phyloP scores from a whole-genome alignment of 164 flowering plant species.

The Umbellularia californica region DNA sequence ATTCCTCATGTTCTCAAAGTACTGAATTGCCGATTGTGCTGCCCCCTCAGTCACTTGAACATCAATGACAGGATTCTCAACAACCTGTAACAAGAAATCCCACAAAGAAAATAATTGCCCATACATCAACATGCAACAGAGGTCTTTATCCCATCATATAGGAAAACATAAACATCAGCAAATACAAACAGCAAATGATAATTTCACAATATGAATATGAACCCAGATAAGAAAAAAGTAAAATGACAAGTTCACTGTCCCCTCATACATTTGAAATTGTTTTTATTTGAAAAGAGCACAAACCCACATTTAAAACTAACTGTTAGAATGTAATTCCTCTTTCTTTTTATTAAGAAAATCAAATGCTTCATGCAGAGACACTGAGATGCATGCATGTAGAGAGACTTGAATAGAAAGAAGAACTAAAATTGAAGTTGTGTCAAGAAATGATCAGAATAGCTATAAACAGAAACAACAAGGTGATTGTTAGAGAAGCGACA shows the following conservation, averaged over 20 bases:
- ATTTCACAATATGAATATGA: background rate
- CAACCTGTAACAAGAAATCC: constrained; percentile 43
- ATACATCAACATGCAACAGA: background rate
- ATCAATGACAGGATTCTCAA: constrained; percentile 58
- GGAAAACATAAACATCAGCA: background rate
- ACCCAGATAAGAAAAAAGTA: background rate
- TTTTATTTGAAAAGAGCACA: background rate
- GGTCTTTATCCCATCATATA: background rate
- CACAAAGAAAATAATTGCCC: background rate
- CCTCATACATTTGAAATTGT: background rate
- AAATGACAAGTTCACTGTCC: background rate
- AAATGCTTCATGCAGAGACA: background rate
- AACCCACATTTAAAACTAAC: background rate
- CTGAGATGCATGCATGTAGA: background rate
- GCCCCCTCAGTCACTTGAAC: constrained; percentile 65
- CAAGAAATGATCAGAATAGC: background rate
- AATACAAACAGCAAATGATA: background rate
- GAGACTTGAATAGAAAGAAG: background rate
- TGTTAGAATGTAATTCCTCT: background rate
- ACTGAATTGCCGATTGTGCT: constrained; percentile 85
- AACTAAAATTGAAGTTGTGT: background rate
- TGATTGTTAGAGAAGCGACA: background rate
- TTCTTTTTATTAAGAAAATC: background rate
- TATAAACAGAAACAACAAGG: background rate
- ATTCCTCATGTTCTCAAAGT: constrained; percentile 88